Evolutionary conservation across 225 moss, liverwort and hornwort genomes (phyloP).

Genomic region (Marchantia paleacea): DNA sequence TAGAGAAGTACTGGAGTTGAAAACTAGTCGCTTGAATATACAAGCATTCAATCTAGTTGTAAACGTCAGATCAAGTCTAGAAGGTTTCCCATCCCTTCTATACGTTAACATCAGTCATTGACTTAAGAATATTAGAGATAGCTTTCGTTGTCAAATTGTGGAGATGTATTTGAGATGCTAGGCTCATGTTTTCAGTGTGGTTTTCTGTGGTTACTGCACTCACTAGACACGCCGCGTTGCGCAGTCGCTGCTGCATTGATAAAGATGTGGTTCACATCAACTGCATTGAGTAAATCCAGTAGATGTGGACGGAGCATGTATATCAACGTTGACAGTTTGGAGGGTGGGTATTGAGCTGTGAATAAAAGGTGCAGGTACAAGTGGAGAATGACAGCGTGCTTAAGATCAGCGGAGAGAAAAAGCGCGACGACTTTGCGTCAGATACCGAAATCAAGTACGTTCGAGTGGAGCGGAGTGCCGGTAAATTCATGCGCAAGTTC

Average conservation of each 20-base stretch:
- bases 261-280: conserved; percentile 22
- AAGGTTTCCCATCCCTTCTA: neutral
- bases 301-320: conserved; percentile 17
- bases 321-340: conserved; percentile 25
- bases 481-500: conserved; percentile 75
- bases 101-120: neutral
- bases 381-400: conserved; percentile 73
- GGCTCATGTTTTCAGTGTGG: neutral
- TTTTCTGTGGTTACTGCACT: neutral
- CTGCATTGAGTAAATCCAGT: conserved; percentile 22
- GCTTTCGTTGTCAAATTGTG: neutral
- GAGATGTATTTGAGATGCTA: neutral
- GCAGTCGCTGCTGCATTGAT: neutral
- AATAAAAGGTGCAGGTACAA: conserved; percentile 55
- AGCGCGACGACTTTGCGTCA: conserved; percentile 56
- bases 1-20: neutral
- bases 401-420: conserved; percentile 64
- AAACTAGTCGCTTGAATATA: neutral
- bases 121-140: neutral
- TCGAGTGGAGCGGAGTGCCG: conserved; percentile 66
- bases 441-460: conserved; percentile 69
- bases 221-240: neutral
- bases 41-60: neutral
- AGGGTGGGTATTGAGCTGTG: conserved; percentile 30
- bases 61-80: neutral